These are phyloP conservation scores for Ogataea zsoltii DNA, from an alignment of 805 yeast genomes.

Conservation along the genomic window DNA sequence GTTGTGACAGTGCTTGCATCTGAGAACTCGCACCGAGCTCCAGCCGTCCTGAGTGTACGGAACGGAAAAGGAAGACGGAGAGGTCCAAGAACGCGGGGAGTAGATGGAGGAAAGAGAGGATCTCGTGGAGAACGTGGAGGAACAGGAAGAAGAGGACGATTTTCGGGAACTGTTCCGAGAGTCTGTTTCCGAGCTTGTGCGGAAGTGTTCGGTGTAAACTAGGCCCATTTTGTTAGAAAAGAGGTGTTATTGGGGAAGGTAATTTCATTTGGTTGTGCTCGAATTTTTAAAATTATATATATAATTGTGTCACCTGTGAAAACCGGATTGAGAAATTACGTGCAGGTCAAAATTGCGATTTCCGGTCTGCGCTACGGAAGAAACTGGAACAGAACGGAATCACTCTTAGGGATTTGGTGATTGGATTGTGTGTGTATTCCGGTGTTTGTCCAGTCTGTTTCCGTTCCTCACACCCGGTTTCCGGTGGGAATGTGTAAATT, in stretches of 20 bases:
- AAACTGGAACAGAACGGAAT: too few relatives aligned
- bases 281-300: too few relatives aligned
- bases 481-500: too few relatives aligned
- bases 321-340: too few relatives aligned
- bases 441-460: too few relatives aligned
- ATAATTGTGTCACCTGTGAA: too few relatives aligned
- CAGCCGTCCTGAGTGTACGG: not conserved
- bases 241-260: not conserved
- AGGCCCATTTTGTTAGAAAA: constrained; percentile 27
- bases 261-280: too few relatives aligned
- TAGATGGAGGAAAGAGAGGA: constrained; percentile 22
- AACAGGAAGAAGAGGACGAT: constrained; percentile 8
- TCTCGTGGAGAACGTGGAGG: constrained; percentile 12
- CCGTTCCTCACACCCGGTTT: too few relatives aligned
- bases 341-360: too few relatives aligned
- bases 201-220: constrained; percentile 33
- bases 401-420: too few relatives aligned
- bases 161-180: constrained; percentile 6
- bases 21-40: constrained; percentile 18
- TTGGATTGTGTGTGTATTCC: too few relatives aligned
- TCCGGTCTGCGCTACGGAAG: too few relatives aligned
- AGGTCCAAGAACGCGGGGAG: constrained; percentile 10
- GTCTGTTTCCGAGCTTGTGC: not conserved
- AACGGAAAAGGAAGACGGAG: constrained; percentile 6
- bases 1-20: constrained; percentile 36